Conservation (phyloP, 139 green algal genomes). For the Volvox africanus region DNA sequence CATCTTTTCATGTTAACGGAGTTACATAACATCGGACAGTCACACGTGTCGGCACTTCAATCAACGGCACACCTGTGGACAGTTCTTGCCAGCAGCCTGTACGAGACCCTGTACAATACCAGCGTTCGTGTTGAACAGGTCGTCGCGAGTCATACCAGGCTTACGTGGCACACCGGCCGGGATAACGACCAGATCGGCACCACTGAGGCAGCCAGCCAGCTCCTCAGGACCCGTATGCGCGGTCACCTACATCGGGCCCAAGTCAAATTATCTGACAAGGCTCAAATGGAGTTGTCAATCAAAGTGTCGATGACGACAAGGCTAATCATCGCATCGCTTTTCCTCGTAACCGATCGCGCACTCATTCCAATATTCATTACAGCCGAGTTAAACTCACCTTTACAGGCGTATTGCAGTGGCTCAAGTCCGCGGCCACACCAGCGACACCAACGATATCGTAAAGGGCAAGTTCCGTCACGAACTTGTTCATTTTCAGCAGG, state of each 20-base stretch:
- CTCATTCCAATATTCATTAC: neutral
- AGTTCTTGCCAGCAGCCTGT: constrained; percentile 82
- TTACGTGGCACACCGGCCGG: constrained; percentile 94
- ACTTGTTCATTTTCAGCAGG: constrained; percentile 92
- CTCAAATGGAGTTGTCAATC: neutral
- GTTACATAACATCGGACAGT: neutral
- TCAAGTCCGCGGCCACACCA: constrained; percentile 95
- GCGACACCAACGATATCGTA: constrained; percentile 96
- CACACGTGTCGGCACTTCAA: constrained; percentile 20
- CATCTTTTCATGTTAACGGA: neutral
- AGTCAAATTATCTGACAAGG: neutral
- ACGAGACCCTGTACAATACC: constrained; percentile 92
- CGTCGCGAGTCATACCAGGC: constrained; percentile 99
- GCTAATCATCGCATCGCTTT: neutral
- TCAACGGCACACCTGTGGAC: constrained; percentile 69
- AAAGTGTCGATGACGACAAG: neutral
- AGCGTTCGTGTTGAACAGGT: constrained; percentile 99
- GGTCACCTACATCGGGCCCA: constrained; percentile 67
- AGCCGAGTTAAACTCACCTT: constrained; percentile 64
- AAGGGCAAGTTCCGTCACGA: constrained; percentile 91
- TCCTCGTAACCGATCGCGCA: neutral
- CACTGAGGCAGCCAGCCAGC: constrained; percentile 73
- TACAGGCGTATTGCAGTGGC: constrained; percentile 91
- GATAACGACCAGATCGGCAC: constrained; percentile 92
- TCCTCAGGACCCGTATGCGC: constrained; percentile 82